These are phyloP conservation scores for Croton setiger DNA, from an alignment of 441 rosid species.

Conservation along the genomic window DNA sequence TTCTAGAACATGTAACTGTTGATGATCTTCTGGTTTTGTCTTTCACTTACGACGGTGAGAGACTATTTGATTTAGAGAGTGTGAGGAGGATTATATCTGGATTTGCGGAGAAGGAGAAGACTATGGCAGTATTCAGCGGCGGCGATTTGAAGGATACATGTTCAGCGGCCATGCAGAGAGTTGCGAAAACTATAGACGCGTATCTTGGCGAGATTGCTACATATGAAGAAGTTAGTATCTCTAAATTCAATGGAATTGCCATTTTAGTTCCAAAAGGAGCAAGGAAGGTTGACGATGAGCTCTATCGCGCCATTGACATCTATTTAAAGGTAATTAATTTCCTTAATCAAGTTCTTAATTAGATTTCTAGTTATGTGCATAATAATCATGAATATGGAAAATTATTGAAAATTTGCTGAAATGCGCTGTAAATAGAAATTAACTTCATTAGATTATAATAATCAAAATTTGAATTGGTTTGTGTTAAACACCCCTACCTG, in stretches of 20 bases:
- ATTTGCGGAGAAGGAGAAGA: constrained; percentile 79
- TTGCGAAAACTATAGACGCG: constrained; percentile 62
- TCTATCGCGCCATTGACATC: constrained; percentile 80
- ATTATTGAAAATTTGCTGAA: too few relatives aligned
- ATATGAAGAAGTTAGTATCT: constrained; percentile 50
- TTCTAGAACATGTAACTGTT: constrained; percentile 71
- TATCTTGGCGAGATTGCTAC: constrained; percentile 77
- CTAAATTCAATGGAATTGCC: constrained; percentile 73
- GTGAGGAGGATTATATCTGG: constrained; percentile 64
- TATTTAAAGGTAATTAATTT: constrained; percentile 53
- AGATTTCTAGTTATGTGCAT: too few relatives aligned
- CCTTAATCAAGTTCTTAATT: not conserved
- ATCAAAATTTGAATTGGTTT: too few relatives aligned
- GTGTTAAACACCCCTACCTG: too few relatives aligned
- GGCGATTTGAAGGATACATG: constrained; percentile 40
- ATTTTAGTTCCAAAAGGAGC: constrained; percentile 66
- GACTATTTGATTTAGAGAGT: constrained; percentile 70
- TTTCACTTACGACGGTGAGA: constrained; percentile 74
- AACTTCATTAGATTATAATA: too few relatives aligned
- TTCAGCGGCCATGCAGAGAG: constrained; percentile 56
- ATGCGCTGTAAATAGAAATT: too few relatives aligned
- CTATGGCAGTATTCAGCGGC: constrained; percentile 56
- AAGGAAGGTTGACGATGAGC: constrained; percentile 70
- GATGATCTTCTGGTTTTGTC: constrained; percentile 80
- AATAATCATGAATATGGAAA: too few relatives aligned